Base-by-base conservation (phyloP, 306 rosid genomes). In the Crotalaria pallida region DNA sequence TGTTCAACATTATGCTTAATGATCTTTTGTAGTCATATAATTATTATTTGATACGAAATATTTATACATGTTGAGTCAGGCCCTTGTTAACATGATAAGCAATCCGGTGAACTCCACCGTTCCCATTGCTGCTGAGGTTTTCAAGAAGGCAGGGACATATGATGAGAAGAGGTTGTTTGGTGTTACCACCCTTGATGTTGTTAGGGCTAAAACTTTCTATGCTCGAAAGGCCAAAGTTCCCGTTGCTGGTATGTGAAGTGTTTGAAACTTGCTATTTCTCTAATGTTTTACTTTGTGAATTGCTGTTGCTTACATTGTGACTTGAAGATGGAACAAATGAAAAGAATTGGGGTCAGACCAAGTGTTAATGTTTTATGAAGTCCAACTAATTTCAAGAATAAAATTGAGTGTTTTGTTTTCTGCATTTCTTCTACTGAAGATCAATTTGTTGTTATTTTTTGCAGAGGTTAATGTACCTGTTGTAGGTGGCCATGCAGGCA, bases 91-190 rank as follows among this genome's bases (percentile, higher is more conserved):
- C 63, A 87, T 91, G 97, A 94, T 94, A 27, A 94, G 99, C 80
- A 94, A 94, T 78, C 99, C 99, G 9, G 99, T 94, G 74, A 94
- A 94, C 83, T 94, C 99, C 16, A 94, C 97, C 0, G 97, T 94
- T 21, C 99, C 99, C 6, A 94, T 94, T 76, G 99, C 97, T 43
- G 89, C 99, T 3, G 99, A 94, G 87, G 79, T 94, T 81, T 89
- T 94, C 89, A 91, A 91, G 97, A 94, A 91, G 75, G 97, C 97
- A 0, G 97, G 97, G 11, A 82, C 88, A 2, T 94, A 78, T 6
- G 88, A 94, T 43, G 97, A 86, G 77, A 94, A 61, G 86, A 91
- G 50, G 80, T 71, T 91, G 91, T 94, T 94, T 64, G 99, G 99
- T 70, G 99, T 94, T 33, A 94, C 99, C 19, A 94, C 99, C 58